Conservation (phyloP, 1,284 basidiomycete species). For the Trichosporon faecale region DNA sequence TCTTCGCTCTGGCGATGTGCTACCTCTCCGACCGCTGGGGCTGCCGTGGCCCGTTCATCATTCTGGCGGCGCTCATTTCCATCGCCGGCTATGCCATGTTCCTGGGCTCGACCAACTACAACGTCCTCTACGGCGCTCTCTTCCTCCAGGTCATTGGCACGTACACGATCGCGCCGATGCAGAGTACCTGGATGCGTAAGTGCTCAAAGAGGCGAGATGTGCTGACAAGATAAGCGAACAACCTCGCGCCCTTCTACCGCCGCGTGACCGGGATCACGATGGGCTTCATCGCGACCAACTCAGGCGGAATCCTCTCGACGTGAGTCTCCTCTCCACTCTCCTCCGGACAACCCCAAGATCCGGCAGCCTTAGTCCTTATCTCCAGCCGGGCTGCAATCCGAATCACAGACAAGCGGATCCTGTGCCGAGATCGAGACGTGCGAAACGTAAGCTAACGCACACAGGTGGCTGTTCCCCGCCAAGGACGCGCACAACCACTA, state of each 20-base stretch:
- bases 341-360: neutral
- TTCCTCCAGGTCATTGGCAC: constrained; percentile 48
- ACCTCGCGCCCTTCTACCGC: constrained; percentile 59
- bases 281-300: constrained; percentile 59
- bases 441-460: neutral
- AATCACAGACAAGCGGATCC: too few species aligned
- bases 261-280: constrained; percentile 60
- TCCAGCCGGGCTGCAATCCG: too few species aligned
- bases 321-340: neutral
- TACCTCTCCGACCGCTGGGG: constrained; percentile 59
- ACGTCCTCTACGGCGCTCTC: constrained; percentile 41
- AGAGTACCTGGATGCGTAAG: constrained; percentile 39
- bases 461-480: constrained; percentile 56
- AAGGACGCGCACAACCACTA: constrained; percentile 54
- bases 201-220: neutral
- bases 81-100: constrained; percentile 45
- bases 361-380: neutral
- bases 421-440: too few species aligned
- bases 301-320: constrained; percentile 60
- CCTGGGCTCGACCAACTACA: constrained; percentile 29
- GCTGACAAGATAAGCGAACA: constrained; percentile 53
- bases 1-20: constrained; percentile 55
- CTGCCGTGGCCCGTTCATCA: constrained; percentile 54
- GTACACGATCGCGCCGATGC: constrained; percentile 38
- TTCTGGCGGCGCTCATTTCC: constrained; percentile 30